Evolutionary conservation across 441 rosid species (phyloP).

Genomic region (Rhodomyrtus psidioides): DNA sequence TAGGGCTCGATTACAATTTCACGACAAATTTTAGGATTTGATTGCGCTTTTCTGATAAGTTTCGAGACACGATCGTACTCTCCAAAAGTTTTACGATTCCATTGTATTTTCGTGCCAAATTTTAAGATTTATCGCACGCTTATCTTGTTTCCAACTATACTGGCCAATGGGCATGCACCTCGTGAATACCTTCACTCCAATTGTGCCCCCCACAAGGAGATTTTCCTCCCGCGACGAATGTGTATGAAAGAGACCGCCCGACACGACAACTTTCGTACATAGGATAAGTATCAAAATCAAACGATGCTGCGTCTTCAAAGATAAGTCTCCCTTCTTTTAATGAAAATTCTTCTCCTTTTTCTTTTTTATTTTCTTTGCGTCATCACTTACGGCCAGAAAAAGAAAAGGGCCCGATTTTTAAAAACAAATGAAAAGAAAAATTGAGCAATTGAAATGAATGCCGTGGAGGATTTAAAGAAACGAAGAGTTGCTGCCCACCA

Average conservation of each 20-base stretch:
- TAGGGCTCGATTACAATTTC: too few relatives aligned
- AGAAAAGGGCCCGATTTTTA: too few relatives aligned
- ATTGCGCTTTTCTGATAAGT: too few relatives aligned
- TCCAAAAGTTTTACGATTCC: too few relatives aligned
- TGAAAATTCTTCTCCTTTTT: neutral
- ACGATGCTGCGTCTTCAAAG: neutral
- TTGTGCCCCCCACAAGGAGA: neutral
- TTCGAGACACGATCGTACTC: too few relatives aligned
- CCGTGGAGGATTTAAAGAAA: neutral
- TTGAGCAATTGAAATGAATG: neutral
- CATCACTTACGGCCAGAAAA: neutral
- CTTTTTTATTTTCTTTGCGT: neutral
- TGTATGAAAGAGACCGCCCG: neutral
- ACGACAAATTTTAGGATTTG: too few relatives aligned
- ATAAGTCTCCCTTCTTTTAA: neutral
- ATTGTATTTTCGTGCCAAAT: too few relatives aligned
- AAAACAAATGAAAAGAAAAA: neutral
- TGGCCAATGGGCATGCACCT: neutral
- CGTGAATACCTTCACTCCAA: neutral
- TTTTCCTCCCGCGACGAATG: neutral
- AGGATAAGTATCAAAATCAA: neutral
- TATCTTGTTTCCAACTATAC: neutral
- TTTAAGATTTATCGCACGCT: fast-evolving
- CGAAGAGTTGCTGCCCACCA: neutral
- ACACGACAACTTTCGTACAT: neutral